Evolutionary conservation across 768 basidiomycete species (phyloP).

Genomic region (Boletus subparvulus): DNA sequence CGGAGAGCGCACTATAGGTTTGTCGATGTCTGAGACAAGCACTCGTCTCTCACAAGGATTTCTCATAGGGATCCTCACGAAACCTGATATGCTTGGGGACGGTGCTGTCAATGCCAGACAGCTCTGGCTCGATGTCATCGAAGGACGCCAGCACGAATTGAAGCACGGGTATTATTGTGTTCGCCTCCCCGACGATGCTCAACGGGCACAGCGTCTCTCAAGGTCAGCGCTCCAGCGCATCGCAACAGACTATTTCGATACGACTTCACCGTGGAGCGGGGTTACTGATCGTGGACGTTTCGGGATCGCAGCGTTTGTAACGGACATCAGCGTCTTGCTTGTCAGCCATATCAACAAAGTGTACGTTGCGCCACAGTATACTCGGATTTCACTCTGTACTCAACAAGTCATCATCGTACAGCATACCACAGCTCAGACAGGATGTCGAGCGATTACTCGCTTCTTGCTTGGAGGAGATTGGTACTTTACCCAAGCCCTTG

Average conservation of each 20-base stretch:
- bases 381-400: not conserved
- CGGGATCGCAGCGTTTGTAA: conserved; percentile 53
- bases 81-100: conserved; percentile 54
- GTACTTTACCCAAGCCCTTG: conserved; percentile 40
- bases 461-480: conserved; percentile 34
- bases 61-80: conserved; percentile 61
- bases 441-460: conserved; percentile 43
- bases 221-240: conserved; percentile 37
- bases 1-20: conserved; percentile 64
- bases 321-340: conserved; percentile 52
- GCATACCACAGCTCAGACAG: conserved; percentile 46
- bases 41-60: not conserved
- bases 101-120: conserved; percentile 43
- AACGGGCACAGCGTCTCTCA: conserved; percentile 42
- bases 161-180: conserved; percentile 66
- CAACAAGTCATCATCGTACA: conserved; percentile 24
- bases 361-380: conserved; percentile 35
- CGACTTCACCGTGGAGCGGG: conserved; percentile 51
- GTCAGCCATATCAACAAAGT: conserved; percentile 50
- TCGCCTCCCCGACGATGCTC: conserved; percentile 59
- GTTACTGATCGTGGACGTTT: conserved; percentile 49
- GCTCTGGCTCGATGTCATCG: conserved; percentile 52
- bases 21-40: not conserved
- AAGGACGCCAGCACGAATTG: conserved; percentile 45
- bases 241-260: conserved; percentile 47